These are phyloP conservation scores for Aspergillus ochraceus DNA, from an alignment of 2,329 filamentous ascomycete genomes.

Conservation along the genomic window DNA sequence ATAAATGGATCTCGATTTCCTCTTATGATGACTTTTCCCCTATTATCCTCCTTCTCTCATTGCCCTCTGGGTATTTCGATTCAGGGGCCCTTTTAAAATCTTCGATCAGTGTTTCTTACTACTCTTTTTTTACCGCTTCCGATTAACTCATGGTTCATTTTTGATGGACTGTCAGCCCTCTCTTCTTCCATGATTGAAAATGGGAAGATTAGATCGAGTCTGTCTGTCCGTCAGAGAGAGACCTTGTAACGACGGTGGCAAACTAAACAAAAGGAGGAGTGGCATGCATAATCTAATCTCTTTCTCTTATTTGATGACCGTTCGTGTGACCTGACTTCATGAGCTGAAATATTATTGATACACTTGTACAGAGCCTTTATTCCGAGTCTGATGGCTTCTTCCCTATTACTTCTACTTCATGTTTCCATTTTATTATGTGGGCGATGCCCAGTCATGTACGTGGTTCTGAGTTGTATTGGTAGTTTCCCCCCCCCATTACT, in stretches of 20 bases:
- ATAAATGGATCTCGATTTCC: constrained; percentile 17
- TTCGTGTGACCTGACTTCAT: constrained; percentile 5
- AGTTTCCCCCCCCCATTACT: not conserved
- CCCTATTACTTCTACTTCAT: not conserved
- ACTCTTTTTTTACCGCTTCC: not conserved
- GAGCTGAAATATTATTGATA: constrained; percentile 1
- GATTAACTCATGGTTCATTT: not conserved
- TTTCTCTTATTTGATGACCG: constrained; percentile 5
- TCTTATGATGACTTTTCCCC: not conserved
- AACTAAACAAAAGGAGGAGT: not conserved
- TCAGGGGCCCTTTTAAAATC: not conserved
- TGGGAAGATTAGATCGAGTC: not conserved
- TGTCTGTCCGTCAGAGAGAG: not conserved
- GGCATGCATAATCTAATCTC: not conserved
- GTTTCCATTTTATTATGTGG: not conserved
- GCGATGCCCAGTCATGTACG: not conserved
- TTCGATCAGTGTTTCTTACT: not conserved
- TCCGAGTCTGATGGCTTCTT: not conserved
- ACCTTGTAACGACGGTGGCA: not conserved
- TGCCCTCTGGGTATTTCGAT: not conserved
- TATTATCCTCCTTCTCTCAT: not conserved
- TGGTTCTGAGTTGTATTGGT: not conserved
- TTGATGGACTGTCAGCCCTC: not conserved
- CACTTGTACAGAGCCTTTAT: constrained; percentile 9
- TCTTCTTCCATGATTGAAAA: not conserved